phyloP scores from a whole-genome alignment of 768 basidiomycete genomes.

The Mrakia blollopis region DNA sequence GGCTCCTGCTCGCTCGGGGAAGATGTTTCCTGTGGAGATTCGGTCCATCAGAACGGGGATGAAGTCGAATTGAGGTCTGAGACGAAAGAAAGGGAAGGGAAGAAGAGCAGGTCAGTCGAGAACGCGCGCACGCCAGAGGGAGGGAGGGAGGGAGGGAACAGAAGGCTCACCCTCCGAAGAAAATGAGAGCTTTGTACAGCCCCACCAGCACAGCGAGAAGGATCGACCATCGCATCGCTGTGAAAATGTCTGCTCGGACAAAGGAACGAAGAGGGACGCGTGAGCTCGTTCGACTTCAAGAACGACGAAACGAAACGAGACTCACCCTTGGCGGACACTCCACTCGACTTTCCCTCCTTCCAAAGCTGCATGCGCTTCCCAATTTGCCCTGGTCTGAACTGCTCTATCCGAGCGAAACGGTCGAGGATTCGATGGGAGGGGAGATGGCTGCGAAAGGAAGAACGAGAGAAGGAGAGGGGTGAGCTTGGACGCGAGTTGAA shows the following conservation, averaged over 20 bases:
- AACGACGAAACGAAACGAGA: not conserved
- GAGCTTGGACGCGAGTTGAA: no score
- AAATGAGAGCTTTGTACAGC: conserved; percentile 5
- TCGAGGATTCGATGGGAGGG: conserved; percentile 24
- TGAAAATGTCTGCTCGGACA: conserved; percentile 14
- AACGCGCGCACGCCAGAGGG: no score
- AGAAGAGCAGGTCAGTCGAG: not conserved
- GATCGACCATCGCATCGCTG: conserved; percentile 3
- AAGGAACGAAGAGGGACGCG: not conserved
- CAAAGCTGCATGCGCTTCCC: conserved; percentile 10
- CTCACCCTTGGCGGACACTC: not conserved
- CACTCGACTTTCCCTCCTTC: conserved; percentile 24
- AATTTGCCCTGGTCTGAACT: conserved; percentile 1
- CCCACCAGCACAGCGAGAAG: not conserved
- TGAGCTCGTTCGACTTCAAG: not conserved
- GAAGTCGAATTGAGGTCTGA: conserved; percentile 16
- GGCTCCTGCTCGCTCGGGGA: conserved; percentile 1
- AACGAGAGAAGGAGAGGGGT: not conserved
- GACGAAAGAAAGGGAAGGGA: not conserved
- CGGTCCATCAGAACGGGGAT: conserved; percentile 1
- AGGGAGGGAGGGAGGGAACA: not conserved
- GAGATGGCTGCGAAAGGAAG: conserved; percentile 13
- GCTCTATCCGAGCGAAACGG: conserved; percentile 11
- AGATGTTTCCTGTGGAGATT: not conserved
- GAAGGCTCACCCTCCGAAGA: conserved; percentile 16